phyloP scores from a whole-genome alignment of 768 basidiomycete genomes.

The Amanita fuliginea region DNA sequence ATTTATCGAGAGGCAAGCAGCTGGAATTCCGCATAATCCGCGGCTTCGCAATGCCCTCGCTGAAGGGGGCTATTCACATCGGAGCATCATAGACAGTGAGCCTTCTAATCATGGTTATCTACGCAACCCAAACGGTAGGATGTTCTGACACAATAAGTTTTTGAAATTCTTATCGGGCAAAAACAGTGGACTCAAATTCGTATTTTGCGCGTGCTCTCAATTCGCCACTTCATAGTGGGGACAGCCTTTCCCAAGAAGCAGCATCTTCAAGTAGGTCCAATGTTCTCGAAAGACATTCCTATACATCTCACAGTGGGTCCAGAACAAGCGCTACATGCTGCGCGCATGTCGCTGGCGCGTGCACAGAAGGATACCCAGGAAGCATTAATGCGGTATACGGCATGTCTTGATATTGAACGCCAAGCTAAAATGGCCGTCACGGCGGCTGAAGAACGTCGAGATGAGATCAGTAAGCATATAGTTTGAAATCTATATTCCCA shows the following conservation, averaged over 20 bases:
- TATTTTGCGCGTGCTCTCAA: conserved; percentile 33
- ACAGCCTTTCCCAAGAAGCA: conserved; percentile 47
- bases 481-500: conserved; percentile 6
- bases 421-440: conserved; percentile 55
- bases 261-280: conserved; percentile 43
- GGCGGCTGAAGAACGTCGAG: conserved; percentile 58
- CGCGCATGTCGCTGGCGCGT: conserved; percentile 46
- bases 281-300: conserved; percentile 5
- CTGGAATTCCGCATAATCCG: conserved; percentile 72
- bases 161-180: conserved; percentile 15
- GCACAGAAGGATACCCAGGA: conserved; percentile 67
- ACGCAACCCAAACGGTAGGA: conserved; percentile 20
- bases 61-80: conserved; percentile 25
- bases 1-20: conserved; percentile 71
- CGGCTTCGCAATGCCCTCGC: conserved; percentile 50
- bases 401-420: conserved; percentile 55
- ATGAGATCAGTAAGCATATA: conserved; percentile 41
- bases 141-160: conserved; percentile 1
- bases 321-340: conserved; percentile 55
- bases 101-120: conserved; percentile 32
- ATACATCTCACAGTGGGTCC: conserved; percentile 13
- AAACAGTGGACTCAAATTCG: conserved; percentile 25
- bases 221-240: conserved; percentile 41
- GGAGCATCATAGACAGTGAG: conserved; percentile 34
- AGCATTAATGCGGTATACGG: conserved; percentile 57